These are phyloP conservation scores for Beauveria bassiana DNA, from an alignment of 2,329 filamentous ascomycete genomes.

Conservation along the genomic window DNA sequence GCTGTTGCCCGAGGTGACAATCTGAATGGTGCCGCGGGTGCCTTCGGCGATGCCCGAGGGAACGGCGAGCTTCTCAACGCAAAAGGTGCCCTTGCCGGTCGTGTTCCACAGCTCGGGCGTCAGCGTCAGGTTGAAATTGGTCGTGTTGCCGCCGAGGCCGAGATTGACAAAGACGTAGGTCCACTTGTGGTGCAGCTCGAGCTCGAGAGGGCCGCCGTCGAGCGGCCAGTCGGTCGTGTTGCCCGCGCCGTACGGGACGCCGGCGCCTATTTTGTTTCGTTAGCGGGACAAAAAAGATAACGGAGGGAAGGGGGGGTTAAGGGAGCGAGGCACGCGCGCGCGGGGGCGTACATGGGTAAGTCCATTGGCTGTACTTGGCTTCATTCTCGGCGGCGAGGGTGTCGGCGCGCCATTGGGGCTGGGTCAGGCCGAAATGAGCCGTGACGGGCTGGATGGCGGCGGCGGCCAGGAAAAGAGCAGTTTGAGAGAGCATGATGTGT, in stretches of 20 bases:
- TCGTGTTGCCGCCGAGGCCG: slow-evolving; percentile 40
- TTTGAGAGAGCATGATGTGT: background rate
- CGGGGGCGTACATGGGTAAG: slow-evolving; percentile 33
- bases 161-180: slow-evolving; percentile 47
- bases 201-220: slow-evolving; percentile 38
- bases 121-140: slow-evolving; percentile 63
- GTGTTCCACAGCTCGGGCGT: slow-evolving; percentile 51
- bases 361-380: slow-evolving; percentile 39
- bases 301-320: too few relatives aligned
- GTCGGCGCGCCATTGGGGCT: slow-evolving; percentile 42
- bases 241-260: slow-evolving; percentile 33
- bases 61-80: slow-evolving; percentile 51
- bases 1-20: slow-evolving; percentile 54
- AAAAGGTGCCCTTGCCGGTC: slow-evolving; percentile 57
- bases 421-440: slow-evolving; percentile 42
- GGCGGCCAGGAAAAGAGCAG: slow-evolving; percentile 24
- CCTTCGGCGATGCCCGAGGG: slow-evolving; percentile 52
- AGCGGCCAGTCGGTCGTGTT: slow-evolving; percentile 48
- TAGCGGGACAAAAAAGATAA: too few relatives aligned
- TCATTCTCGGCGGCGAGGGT: slow-evolving; percentile 32
- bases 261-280: slow-evolving; percentile 28
- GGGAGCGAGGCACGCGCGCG: too few relatives aligned
- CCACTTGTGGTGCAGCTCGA: slow-evolving; percentile 45
- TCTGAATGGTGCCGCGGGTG: slow-evolving; percentile 58
- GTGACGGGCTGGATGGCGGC: slow-evolving; percentile 28